Evolutionary conservation across 2,329 filamentous ascomycete genomes (phyloP).

Genomic region (Sporothrix globosa): DNA sequence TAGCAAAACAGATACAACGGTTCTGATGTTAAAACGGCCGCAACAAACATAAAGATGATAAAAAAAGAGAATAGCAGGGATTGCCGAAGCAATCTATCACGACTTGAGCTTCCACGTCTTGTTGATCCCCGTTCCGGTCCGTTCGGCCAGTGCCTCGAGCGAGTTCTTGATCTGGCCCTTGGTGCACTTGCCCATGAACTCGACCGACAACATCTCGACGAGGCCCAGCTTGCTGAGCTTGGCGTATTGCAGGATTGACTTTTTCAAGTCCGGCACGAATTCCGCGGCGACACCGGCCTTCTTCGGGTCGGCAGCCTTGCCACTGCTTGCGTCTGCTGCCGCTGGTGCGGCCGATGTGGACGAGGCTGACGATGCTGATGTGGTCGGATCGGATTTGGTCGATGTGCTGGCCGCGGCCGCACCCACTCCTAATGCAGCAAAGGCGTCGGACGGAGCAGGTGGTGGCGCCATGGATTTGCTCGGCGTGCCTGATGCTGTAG

Average conservation of each 20-base stretch:
- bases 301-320: constrained; percentile 36
- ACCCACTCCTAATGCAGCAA: constrained; percentile 32
- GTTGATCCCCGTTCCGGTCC: constrained; percentile 56
- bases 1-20: neutral
- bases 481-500: neutral
- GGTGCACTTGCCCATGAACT: constrained; percentile 67
- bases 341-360: constrained; percentile 12
- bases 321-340: constrained; percentile 5
- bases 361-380: neutral
- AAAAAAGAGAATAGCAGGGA: neutral
- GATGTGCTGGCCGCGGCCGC: constrained; percentile 2
- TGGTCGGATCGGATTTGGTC: neutral
- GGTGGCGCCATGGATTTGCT: constrained; percentile 35
- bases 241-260: constrained; percentile 62
- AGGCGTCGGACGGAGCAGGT: constrained; percentile 36
- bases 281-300: constrained; percentile 58
- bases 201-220: constrained; percentile 73
- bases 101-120: constrained; percentile 64
- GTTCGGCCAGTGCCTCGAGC: constrained; percentile 65
- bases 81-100: neutral
- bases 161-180: constrained; percentile 73
- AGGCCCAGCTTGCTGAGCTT: constrained; percentile 71
- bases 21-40: constrained; percentile 1
- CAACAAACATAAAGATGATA: neutral
- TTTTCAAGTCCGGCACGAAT: constrained; percentile 67